Base-by-base conservation (phyloP, 495 filamentous ascomycete genomes). In the Tricharina praecox region DNA sequence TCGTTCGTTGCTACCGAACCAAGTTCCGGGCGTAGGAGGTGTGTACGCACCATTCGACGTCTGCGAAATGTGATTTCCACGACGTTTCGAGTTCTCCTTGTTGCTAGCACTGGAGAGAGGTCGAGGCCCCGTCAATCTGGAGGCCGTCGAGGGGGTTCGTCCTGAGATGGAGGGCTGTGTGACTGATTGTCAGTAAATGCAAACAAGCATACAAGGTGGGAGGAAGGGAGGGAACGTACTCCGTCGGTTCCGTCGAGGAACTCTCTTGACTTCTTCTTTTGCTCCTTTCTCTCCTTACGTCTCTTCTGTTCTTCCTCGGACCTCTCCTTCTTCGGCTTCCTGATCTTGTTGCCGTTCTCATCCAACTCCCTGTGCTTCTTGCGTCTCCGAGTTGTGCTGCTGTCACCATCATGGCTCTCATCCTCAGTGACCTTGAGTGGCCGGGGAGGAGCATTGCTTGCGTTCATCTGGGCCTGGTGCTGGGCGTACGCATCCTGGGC, bases 401-500 rank as follows among this genome's bases (percentile, higher is more conserved):
- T 34, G 19, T 45, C 36, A 21, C 41, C 7, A 2, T 51, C 21
- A n/a, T 26, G 39, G 16, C 25, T 38, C n/a, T 45, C 52, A 42
- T 61, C 53, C 26, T 51, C 51, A 5, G 24, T 21, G 23, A 50
- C 28, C 38, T 56, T 61, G 3, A 45, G 53, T 21, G 58, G 52
- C 39, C 43, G 23, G n/a, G 48, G 42, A 19, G 57, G 52, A 34
- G 41, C 43, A 30, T 37, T 37, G 1, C 49, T 46, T 10, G 50
- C 45, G 30, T 50, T 52, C 26, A 53, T 50, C 26, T 60, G 57
- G 21, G 52, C 50, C 9, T 53, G 49, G 28, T 61, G 57, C 34
- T 56, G 53, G 35, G 58, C 55, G 37, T 59, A 59, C n/a, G 56
- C 56, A 48, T 59, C 56, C 20, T 58, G 55, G n/a, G 58, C 58